phyloP scores from a whole-genome alignment of 139 green algal species.

The Chlamydomonas sphaeroides region DNA sequence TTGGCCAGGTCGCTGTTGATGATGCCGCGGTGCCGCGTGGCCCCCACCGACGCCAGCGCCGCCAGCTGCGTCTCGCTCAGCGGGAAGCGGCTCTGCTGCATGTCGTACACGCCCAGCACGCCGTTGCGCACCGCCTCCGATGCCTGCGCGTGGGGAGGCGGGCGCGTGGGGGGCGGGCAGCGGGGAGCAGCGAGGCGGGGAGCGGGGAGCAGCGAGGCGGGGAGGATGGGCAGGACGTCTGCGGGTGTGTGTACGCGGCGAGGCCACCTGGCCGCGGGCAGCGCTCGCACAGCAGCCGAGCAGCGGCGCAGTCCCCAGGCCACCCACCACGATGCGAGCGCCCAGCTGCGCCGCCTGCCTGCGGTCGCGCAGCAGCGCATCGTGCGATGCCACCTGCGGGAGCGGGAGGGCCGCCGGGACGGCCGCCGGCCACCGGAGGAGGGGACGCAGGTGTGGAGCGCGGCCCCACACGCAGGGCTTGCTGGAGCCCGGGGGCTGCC shows the following conservation, averaged over 20 bases:
- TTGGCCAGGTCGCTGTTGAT: slow-evolving; percentile 66
- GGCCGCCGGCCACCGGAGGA: too few species aligned
- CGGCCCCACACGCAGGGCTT: too few species aligned
- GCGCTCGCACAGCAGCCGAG: not conserved
- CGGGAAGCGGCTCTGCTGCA: slow-evolving; percentile 40
- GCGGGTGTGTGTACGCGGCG: not conserved
- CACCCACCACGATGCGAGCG: too few species aligned
- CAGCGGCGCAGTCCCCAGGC: not conserved
- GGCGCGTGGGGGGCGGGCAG: not conserved
- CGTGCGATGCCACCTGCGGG: too few species aligned
- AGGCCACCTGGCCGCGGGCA: not conserved
- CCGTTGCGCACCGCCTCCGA: slow-evolving; percentile 41
- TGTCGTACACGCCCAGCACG: slow-evolving; percentile 67
- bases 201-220: not conserved
- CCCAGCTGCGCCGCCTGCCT: too few species aligned
- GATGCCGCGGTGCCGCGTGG: slow-evolving; percentile 47
- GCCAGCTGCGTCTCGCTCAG: slow-evolving; percentile 56
- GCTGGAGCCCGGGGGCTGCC: too few species aligned
- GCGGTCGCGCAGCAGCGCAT: too few species aligned
- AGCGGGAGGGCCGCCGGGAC: too few species aligned
- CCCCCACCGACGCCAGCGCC: slow-evolving; percentile 52
- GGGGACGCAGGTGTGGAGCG: too few species aligned
- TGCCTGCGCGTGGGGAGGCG: slow-evolving; percentile 26
- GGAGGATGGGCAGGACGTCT: not conserved
- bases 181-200: not conserved